These are phyloP conservation scores for Aspergillaceae sp. DNA, from an alignment of 2,329 filamentous ascomycete genomes.

Conservation along the genomic window DNA sequence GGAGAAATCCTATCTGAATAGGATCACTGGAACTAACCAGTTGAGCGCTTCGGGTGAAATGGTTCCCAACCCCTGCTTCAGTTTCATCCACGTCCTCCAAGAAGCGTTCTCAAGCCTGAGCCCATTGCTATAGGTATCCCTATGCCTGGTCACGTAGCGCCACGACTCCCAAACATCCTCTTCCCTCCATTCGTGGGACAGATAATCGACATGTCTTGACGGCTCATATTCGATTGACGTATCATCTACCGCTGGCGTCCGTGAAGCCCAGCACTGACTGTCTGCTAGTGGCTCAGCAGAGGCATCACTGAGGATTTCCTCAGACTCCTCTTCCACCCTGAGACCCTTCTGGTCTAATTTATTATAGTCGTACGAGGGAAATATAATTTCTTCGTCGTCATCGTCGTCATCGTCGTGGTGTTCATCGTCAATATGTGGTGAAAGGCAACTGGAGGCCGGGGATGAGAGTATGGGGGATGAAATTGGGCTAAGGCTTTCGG, in stretches of 20 bases:
- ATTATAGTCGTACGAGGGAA: constrained; percentile 38
- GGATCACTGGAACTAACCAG: constrained; percentile 54
- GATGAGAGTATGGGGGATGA: constrained; percentile 30
- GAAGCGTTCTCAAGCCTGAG: constrained; percentile 87
- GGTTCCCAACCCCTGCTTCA: constrained; percentile 77
- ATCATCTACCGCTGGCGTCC: constrained; percentile 64
- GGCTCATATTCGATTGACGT: constrained; percentile 64
- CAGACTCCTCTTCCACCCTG: background rate
- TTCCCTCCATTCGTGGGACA: constrained; percentile 87
- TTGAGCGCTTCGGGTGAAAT: constrained; percentile 87
- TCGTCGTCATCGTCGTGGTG: constrained; percentile 9
- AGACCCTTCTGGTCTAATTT: constrained; percentile 40
- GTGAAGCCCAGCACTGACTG: constrained; percentile 53
- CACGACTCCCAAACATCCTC: constrained; percentile 98
- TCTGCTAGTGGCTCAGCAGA: constrained; percentile 21
- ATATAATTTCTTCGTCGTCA: constrained; percentile 31
- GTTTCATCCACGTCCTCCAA: constrained; percentile 94
- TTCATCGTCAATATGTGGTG: constrained; percentile 22
- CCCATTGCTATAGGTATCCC: constrained; percentile 70
- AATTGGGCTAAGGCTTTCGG: constrained; percentile 17
- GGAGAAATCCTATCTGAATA: background rate
- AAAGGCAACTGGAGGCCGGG: constrained; percentile 29
- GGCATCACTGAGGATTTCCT: constrained; percentile 13
- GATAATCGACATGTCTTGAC: constrained; percentile 86
- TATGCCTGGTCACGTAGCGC: constrained; percentile 79